Evolutionary conservation across 1,284 basidiomycete species (phyloP).

Genomic region (Cutaneotrichosporon sp.): DNA sequence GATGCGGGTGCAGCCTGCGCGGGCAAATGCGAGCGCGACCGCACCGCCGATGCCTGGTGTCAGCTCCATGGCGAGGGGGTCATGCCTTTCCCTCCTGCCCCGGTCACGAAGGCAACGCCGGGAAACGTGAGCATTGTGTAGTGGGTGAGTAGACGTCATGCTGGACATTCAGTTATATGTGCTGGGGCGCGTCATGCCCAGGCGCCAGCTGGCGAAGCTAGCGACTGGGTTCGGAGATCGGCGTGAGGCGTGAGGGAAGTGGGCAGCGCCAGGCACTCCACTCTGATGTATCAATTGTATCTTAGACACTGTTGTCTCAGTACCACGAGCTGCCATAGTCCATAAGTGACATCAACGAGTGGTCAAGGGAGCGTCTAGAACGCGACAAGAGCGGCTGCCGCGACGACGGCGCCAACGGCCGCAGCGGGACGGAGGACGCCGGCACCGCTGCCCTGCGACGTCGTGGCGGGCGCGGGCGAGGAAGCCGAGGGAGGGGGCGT

Average conservation of each 20-base stretch:
- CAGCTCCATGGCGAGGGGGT: no score
- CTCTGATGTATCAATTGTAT: neutral
- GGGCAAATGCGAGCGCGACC: no score
- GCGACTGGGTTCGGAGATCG: no score
- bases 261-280: no score
- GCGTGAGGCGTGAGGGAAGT: no score
- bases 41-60: no score
- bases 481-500: neutral
- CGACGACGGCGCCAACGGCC: conserved; percentile 3
- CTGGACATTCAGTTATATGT: no score
- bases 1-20: no score
- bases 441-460: neutral
- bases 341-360: neutral
- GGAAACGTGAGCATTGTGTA: neutral
- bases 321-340: neutral
- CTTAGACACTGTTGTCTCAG: neutral
- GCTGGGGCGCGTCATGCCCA: no score
- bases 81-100: neutral
- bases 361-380: neutral
- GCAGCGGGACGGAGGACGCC: neutral
- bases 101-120: neutral
- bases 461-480: neutral
- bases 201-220: no score
- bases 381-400: neutral
- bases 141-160: neutral